Evolutionary conservation across 306 rosid genomes (phyloP).

Genomic region (Amphicarpaea edgeworthii): DNA sequence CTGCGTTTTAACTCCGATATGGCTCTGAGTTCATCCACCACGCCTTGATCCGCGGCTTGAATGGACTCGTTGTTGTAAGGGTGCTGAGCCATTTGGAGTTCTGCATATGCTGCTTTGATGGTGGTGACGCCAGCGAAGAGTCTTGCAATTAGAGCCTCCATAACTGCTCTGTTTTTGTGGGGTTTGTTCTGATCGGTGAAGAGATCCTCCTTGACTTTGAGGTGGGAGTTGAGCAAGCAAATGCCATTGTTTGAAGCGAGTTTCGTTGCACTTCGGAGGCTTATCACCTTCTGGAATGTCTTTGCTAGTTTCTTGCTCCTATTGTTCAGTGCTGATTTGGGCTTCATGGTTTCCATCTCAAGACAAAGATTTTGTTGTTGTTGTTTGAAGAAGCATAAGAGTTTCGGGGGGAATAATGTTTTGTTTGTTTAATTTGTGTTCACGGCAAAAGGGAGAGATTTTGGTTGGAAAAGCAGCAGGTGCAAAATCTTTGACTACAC

Average conservation of each 20-base stretch:
- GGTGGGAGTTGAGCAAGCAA: constrained; percentile 66
- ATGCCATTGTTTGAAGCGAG: constrained; percentile 81
- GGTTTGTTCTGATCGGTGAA: constrained; percentile 43
- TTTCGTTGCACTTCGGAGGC: constrained; percentile 61
- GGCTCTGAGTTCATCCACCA: constrained; percentile 76
- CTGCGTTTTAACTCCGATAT: constrained; percentile 80
- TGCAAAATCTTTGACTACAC: constrained; percentile 65
- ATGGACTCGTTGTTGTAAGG: constrained; percentile 83
- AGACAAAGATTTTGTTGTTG: constrained; percentile 28
- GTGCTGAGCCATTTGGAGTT: constrained; percentile 94
- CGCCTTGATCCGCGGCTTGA: constrained; percentile 83
- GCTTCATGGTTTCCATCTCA: constrained; percentile 73
- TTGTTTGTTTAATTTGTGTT: too few species aligned
- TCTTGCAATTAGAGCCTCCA: constrained; percentile 88
- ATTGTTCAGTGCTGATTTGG: constrained; percentile 67
- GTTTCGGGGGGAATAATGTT: constrained; percentile 11
- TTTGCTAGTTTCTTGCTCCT: constrained; percentile 62
- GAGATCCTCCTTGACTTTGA: constrained; percentile 60
- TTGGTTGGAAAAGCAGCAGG: constrained; percentile 54
- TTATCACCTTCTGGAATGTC: constrained; percentile 77
- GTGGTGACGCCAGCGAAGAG: constrained; percentile 90
- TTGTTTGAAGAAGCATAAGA: constrained; percentile 52
- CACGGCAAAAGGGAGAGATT: constrained; percentile 41
- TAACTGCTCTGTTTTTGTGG: constrained; percentile 61
- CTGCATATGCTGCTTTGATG: constrained; percentile 92